Evolutionary conservation across 2,329 filamentous ascomycete genomes (phyloP).

Genomic region (Diplocarpon rosae): DNA sequence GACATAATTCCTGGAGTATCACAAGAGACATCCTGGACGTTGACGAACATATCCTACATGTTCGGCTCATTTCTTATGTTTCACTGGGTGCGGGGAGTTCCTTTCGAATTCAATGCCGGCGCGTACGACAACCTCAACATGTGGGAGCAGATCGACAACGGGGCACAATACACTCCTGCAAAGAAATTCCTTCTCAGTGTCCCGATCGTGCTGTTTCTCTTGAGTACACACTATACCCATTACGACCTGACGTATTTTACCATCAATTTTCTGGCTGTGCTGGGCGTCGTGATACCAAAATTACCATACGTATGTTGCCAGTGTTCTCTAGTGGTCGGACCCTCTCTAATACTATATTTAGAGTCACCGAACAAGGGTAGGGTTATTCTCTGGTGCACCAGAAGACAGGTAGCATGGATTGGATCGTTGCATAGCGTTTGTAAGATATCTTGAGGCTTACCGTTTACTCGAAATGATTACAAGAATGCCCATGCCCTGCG

Average conservation of each 20-base stretch:
- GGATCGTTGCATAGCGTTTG: slow-evolving; percentile 22
- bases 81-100: slow-evolving; percentile 94
- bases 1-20: slow-evolving; percentile 93
- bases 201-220: slow-evolving; percentile 83
- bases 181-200: slow-evolving; percentile 97
- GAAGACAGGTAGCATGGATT: slow-evolving; percentile 40
- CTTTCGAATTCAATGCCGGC: slow-evolving; percentile 97
- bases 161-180: slow-evolving; percentile 93
- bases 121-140: slow-evolving; percentile 99
- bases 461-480: slow-evolving; percentile 17
- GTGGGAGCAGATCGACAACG: slow-evolving; percentile 99
- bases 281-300: slow-evolving; percentile 93
- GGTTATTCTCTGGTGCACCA: slow-evolving; percentile 58
- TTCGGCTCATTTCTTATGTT: slow-evolving; percentile 99
- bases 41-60: slow-evolving; percentile 99
- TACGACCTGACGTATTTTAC: slow-evolving; percentile 96
- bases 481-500: slow-evolving; percentile 19
- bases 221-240: slow-evolving; percentile 98
- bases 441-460: slow-evolving; percentile 23
- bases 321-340: not conserved
- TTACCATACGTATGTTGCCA: slow-evolving; percentile 67
- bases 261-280: slow-evolving; percentile 88
- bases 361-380: slow-evolving; percentile 71
- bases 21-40: slow-evolving; percentile 96
- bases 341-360: slow-evolving; percentile 30